These are phyloP conservation scores for Rhodotorula sp. DNA, from an alignment of 1,284 basidiomycete genomes.

Conservation along the genomic window DNA sequence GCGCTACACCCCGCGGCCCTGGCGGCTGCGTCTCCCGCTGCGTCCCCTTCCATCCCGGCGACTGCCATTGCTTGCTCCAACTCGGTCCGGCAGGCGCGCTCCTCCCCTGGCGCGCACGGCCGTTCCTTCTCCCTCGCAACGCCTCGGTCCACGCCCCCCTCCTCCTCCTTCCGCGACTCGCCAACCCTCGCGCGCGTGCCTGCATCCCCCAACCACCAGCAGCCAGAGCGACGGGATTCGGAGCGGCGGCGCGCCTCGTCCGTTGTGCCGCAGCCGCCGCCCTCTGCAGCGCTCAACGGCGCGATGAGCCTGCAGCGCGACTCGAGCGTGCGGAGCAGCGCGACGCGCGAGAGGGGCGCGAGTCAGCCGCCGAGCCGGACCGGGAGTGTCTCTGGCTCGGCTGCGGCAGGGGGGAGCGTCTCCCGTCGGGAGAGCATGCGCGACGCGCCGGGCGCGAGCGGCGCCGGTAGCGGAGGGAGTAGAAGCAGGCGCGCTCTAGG, in stretches of 20 bases:
- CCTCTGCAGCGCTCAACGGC: not conserved
- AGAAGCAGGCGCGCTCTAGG: conserved; percentile 61
- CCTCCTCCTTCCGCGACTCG: not conserved
- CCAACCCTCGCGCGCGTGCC: not conserved
- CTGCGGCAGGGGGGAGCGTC: not conserved
- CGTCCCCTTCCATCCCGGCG: not conserved
- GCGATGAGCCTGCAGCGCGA: not conserved
- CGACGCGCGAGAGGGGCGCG: conserved; percentile 1
- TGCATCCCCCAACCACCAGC: not conserved
- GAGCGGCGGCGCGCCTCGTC: not conserved
- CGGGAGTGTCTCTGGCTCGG: not conserved
- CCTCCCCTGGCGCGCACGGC: conserved; percentile 1
- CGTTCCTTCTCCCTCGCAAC: conserved; percentile 6
- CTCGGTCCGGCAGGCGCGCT: not conserved
- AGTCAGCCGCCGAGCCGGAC: not conserved
- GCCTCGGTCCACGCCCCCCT: not conserved
- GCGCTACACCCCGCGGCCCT: conserved; percentile 1
- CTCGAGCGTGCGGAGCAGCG: not conserved
- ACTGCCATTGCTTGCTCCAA: not conserved
- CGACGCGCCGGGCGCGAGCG: conserved; percentile 1
- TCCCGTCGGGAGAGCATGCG: conserved; percentile 1
- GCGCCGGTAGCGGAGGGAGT: conserved; percentile 3
- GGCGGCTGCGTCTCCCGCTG: not conserved
- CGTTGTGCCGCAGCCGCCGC: not conserved
- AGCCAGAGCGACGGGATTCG: not conserved